phyloP scores from a whole-genome alignment of 176 grass and related monocot genomes.

The Carex littledalei region DNA sequence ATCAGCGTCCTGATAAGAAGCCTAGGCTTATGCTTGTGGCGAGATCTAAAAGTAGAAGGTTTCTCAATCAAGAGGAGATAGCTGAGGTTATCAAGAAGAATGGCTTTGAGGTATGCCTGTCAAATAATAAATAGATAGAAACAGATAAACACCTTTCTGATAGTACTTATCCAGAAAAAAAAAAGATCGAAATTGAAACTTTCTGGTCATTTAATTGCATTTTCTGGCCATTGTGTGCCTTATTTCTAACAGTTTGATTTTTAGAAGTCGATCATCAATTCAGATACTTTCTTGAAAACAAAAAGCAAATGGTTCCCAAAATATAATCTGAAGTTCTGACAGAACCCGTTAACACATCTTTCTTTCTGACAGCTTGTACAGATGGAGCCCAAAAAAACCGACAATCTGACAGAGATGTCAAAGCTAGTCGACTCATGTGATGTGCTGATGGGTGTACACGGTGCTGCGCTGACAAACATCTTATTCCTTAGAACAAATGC shows the following conservation, averaged over 20 bases:
- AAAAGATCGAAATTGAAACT: background rate
- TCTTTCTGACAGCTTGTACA: background rate
- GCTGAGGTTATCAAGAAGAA: slow-evolving; percentile 30
- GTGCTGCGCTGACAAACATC: slow-evolving; percentile 62
- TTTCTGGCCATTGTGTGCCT: background rate
- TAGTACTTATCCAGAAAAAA: background rate
- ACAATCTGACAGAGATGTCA: slow-evolving; percentile 29
- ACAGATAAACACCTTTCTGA: background rate
- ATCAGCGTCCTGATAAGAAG: background rate
- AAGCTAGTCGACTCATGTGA: slow-evolving; percentile 54
- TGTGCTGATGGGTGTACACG: slow-evolving; percentile 72
- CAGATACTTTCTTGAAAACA: background rate
- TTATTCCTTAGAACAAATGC: slow-evolving; percentile 61
- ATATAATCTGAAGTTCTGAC: background rate
- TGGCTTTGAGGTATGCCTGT: slow-evolving; percentile 38
- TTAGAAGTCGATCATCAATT: background rate
- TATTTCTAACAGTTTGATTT: background rate
- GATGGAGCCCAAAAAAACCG: slow-evolving; percentile 21
- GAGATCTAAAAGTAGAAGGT: background rate
- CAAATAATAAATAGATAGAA: background rate
- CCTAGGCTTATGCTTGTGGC: slow-evolving; percentile 41
- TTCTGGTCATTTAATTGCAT: background rate
- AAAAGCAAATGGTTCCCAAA: background rate
- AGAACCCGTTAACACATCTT: background rate
- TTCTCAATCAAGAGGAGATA: slow-evolving; percentile 27